Evolutionary conservation across 169 alveolate genomes (phyloP).

Genomic region (Perkinsus marinus): DNA sequence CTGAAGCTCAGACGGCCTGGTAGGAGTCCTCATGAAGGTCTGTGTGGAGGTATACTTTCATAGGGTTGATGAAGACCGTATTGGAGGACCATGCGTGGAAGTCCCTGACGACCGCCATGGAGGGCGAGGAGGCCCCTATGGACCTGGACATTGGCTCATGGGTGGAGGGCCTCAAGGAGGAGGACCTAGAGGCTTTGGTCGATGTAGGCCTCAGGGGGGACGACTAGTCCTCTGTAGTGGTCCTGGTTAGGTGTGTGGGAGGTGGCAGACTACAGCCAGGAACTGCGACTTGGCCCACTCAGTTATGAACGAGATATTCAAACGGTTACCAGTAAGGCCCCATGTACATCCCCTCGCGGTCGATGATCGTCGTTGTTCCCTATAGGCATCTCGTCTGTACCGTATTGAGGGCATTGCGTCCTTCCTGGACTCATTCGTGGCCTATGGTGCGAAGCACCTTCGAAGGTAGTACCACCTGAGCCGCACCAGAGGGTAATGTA

Average conservation of each 20-base stretch:
- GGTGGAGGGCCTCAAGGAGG: neutral
- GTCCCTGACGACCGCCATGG: neutral
- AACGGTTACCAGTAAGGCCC: neutral
- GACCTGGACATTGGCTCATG: neutral
- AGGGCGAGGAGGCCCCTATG: neutral
- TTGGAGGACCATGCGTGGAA: neutral
- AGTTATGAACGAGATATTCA: neutral
- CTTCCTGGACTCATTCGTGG: neutral
- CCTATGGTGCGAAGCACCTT: neutral
- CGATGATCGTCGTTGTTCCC: neutral
- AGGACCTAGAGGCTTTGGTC: neutral
- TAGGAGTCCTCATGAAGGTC: neutral
- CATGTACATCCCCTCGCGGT: neutral
- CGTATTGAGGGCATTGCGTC: neutral
- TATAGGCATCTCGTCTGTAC: neutral
- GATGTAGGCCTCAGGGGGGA: neutral
- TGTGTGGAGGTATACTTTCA: neutral
- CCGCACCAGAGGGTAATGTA: neutral
- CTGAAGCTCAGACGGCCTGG: neutral
- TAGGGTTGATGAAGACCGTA: neutral
- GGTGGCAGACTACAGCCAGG: neutral
- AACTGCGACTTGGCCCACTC: no score
- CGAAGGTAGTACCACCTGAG: neutral
- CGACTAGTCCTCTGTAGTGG: no score
- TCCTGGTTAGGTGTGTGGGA: neutral